Evolutionary conservation across 495 filamentous ascomycete species (phyloP).

Genomic region (Xylaria grammica): DNA sequence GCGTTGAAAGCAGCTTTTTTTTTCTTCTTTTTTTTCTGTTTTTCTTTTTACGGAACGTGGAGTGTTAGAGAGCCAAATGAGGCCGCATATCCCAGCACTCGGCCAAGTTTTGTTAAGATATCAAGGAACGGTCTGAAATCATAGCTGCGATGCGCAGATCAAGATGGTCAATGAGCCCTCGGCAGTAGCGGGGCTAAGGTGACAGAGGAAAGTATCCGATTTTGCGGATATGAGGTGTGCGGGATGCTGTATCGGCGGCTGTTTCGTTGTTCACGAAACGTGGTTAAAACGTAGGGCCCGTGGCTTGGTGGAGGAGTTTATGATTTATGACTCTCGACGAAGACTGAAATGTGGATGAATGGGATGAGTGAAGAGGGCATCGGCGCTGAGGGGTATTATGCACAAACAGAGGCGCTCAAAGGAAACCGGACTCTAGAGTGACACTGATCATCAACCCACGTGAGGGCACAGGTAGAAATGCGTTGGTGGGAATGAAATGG

Average conservation of each 20-base stretch:
- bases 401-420: constrained; percentile 10
- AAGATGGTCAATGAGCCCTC: too few relatives aligned
- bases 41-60: not conserved
- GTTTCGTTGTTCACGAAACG: not conserved
- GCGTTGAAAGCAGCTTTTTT: too few relatives aligned
- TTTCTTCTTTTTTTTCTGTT: too few relatives aligned
- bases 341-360: not conserved
- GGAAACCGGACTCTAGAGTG: not conserved
- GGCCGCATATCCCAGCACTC: not conserved
- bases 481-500: not conserved
- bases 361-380: not conserved
- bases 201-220: too few relatives aligned
- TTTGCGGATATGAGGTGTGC: constrained; percentile 12
- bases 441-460: not conserved
- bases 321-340: not conserved
- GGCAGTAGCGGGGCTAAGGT: too few relatives aligned
- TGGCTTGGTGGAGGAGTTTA: not conserved
- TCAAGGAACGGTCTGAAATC: not conserved
- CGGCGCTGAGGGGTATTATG: constrained; percentile 4
- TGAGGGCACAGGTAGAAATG: not conserved
- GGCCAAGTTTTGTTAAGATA: not conserved
- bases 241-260: too few relatives aligned
- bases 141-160: not conserved
- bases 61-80: not conserved
- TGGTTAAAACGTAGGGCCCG: not conserved